These are phyloP conservation scores for Pseudogymnoascus sp. DNA, from an alignment of 2,329 filamentous ascomycete genomes.

Conservation along the genomic window DNA sequence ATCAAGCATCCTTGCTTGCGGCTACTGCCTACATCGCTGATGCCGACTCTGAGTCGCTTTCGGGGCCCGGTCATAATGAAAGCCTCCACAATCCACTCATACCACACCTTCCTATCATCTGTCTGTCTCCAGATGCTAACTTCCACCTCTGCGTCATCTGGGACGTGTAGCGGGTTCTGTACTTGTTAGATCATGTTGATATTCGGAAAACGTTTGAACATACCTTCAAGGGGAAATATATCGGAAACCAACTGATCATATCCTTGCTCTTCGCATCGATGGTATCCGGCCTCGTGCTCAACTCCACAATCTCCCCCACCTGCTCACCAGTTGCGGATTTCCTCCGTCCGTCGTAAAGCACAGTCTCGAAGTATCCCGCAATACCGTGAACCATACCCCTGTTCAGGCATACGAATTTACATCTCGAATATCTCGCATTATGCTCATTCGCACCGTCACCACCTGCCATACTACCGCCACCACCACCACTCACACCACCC, in stretches of 20 bases:
- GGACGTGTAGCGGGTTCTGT: slow-evolving; percentile 80
- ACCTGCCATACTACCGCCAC: slow-evolving; percentile 66
- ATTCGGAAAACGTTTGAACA: slow-evolving; percentile 24
- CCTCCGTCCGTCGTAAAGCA: slow-evolving; percentile 63
- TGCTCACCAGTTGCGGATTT: slow-evolving; percentile 18
- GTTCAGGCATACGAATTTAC: slow-evolving; percentile 71
- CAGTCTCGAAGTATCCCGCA: slow-evolving; percentile 92
- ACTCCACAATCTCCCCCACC: slow-evolving; percentile 58
- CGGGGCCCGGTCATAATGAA: slow-evolving; percentile 60
- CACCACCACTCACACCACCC: slow-evolving; percentile 59
- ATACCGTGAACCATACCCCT: slow-evolving; percentile 84
- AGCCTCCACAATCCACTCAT: slow-evolving; percentile 93
- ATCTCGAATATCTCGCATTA: slow-evolving; percentile 72
- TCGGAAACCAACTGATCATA: slow-evolving; percentile 99
- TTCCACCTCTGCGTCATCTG: slow-evolving; percentile 76
- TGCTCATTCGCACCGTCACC: slow-evolving; percentile 83
- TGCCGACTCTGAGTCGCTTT: slow-evolving; percentile 57
- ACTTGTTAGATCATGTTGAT: slow-evolving; percentile 15
- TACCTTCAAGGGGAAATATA: slow-evolving; percentile 94
- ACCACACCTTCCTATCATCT: slow-evolving; percentile 94
- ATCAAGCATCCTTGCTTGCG: slow-evolving; percentile 65
- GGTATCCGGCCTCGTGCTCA: slow-evolving; percentile 86
- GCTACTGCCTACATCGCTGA: slow-evolving; percentile 62
- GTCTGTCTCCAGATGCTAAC: slow-evolving; percentile 96
- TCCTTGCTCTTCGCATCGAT: slow-evolving; percentile 91